Conservation (phyloP, 2,329 filamentous ascomycete species). For the Mollisia scopiformis region DNA sequence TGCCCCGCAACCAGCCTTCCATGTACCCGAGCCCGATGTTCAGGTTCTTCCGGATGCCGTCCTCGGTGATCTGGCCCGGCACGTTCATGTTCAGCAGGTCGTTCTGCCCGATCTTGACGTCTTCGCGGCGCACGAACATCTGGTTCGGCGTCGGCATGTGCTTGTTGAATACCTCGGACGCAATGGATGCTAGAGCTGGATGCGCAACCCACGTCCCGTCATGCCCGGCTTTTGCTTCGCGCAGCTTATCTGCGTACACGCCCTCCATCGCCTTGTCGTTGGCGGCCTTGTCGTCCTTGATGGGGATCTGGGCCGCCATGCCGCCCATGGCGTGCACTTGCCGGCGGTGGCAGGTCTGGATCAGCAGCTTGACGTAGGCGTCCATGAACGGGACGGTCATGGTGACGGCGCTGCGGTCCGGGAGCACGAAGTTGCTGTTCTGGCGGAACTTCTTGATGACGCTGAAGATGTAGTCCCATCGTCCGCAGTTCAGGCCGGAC, state of each 20-base stretch:
- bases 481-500: slow-evolving; percentile 94
- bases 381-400: slow-evolving; percentile 99
- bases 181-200: slow-evolving; percentile 86
- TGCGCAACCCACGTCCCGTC: slow-evolving; percentile 98
- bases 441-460: slow-evolving; percentile 99
- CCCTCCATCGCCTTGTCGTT: slow-evolving; percentile 95
- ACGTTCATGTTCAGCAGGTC: slow-evolving; percentile 99
- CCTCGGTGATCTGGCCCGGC: slow-evolving; percentile 88
- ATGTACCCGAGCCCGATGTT: slow-evolving; percentile 97
- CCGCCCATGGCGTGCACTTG: slow-evolving; percentile 99
- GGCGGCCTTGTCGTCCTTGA: slow-evolving; percentile 89
- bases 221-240: slow-evolving; percentile 92
- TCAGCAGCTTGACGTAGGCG: slow-evolving; percentile 92
- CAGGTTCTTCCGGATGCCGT: slow-evolving; percentile 95
- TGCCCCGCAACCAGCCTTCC: slow-evolving; percentile 95
- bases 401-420: slow-evolving; percentile 87
- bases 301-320: slow-evolving; percentile 98
- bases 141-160: slow-evolving; percentile 99
- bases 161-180: slow-evolving; percentile 93
- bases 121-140: slow-evolving; percentile 86
- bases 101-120: slow-evolving; percentile 82
- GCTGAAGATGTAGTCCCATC: slow-evolving; percentile 99
- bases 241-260: slow-evolving; percentile 92
- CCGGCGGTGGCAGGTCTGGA: slow-evolving; percentile 96
- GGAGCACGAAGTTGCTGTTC: slow-evolving; percentile 89